A percentile compares a stretch with the other conserved stretches of the same genome.
phyloP scores from a whole-genome alignment of 139 green algal genomes.

The Marvania coccoides region DNA sequence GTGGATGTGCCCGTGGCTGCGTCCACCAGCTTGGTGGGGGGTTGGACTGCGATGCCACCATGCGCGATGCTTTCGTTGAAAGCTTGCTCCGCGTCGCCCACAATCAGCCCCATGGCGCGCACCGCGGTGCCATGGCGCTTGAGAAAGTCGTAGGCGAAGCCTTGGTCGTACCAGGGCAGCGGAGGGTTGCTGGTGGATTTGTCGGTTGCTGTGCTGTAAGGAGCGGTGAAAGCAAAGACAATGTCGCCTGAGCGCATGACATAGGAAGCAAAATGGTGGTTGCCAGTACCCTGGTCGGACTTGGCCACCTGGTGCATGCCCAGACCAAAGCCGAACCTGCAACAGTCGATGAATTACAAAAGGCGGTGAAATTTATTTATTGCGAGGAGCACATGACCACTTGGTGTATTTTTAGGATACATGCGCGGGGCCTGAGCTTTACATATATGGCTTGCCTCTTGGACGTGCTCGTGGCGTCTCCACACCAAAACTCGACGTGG shows the following conservation, averaged over 20 bases:
- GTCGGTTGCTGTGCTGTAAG: slow-evolving; percentile 52
- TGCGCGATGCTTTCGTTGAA: slow-evolving; percentile 55
- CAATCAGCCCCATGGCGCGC: slow-evolving; percentile 73
- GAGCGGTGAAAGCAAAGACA: slow-evolving; percentile 89
- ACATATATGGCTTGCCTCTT: slow-evolving; percentile 53
- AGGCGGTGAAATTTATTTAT: no score
- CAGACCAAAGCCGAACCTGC: slow-evolving; percentile 85
- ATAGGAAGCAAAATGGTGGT: slow-evolving; percentile 77
- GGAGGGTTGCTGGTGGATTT: slow-evolving; percentile 5
- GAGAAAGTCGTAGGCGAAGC: slow-evolving; percentile 67
- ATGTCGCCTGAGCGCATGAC: slow-evolving; percentile 81
- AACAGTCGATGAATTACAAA: no score
- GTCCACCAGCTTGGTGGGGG: slow-evolving; percentile 48
- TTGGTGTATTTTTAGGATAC: no score
- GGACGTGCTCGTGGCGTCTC: slow-evolving; percentile 80
- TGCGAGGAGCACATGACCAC: no score
- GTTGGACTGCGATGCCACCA: slow-evolving; percentile 55
- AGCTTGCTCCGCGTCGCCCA: slow-evolving; percentile 73
- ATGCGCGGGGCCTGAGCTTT: no score
- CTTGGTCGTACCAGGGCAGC: slow-evolving; percentile 44
- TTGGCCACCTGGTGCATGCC: slow-evolving; percentile 86
- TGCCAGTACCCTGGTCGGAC: slow-evolving; percentile 82
- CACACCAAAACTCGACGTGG: slow-evolving; percentile 90
- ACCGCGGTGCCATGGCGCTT: slow-evolving; percentile 82
- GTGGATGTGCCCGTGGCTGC: slow-evolving; percentile 7